Evolutionary conservation across 192 early-diverging fungal species (phyloP).

Genomic region (Backusella sp.): DNA sequence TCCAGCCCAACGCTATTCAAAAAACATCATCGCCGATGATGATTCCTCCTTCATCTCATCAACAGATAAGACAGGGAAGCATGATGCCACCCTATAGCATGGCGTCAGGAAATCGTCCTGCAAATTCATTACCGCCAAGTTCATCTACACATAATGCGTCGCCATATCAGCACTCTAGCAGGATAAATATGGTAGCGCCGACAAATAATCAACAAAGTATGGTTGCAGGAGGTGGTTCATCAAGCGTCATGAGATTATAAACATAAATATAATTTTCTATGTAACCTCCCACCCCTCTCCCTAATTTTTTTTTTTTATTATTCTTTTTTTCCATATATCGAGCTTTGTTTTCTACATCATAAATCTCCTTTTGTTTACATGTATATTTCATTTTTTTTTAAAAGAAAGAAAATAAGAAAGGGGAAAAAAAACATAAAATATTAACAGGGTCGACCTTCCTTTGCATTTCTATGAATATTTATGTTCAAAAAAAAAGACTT

Average conservation of each 20-base stretch:
- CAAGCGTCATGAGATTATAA: conserved; percentile 19
- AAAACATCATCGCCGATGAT: neutral
- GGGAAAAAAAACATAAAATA: neutral
- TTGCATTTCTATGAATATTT: neutral
- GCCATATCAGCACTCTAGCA: neutral
- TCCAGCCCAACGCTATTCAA: conserved; percentile 16
- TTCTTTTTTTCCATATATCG: neutral
- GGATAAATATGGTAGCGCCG: conserved; percentile 1
- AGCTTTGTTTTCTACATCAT: neutral
- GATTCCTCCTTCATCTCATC: neutral
- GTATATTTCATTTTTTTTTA: neutral
- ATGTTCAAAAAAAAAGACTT: neutral
- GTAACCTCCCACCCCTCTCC: neutral
- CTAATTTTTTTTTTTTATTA: neutral
- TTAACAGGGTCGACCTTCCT: neutral
- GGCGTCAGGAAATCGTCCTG: neutral
- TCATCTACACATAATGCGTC: neutral
- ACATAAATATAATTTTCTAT: neutral
- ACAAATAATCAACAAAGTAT: conserved; percentile 13
- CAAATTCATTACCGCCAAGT: neutral
- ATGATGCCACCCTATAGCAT: neutral
- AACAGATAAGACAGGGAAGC: neutral
- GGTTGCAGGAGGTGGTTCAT: conserved; percentile 11
- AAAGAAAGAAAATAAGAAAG: neutral
- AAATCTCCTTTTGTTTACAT: neutral